A percentile compares a stretch with the other conserved stretches of the same genome.
Evolutionary conservation across 23 red algal genomes (phyloP).

Genomic region (Rhodosorus marinus): DNA sequence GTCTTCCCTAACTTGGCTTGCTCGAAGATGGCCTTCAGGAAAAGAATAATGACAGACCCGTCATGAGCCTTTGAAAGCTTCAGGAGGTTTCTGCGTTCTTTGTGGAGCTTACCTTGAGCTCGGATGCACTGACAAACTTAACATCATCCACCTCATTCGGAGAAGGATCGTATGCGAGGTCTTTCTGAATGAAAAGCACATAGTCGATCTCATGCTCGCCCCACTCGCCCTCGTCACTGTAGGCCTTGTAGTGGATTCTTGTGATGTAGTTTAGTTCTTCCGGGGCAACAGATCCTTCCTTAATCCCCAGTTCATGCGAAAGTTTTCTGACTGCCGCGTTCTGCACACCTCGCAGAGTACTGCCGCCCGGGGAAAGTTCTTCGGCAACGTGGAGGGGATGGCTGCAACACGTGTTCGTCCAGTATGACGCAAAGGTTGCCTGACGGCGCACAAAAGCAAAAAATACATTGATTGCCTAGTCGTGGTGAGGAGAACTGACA

Average conservation of each 20-base stretch:
- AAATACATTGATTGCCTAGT: no score
- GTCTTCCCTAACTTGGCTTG: no score
- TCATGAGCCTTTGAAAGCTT: no score
- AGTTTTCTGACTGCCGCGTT: constrained; percentile 77
- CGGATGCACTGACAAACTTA: constrained; percentile 2
- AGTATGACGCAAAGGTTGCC: constrained; percentile 78
- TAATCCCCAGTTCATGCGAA: constrained; percentile 70
- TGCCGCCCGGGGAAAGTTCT: constrained; percentile 17
- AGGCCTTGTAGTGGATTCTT: constrained; percentile 66
- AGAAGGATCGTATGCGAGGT: constrained; percentile 19
- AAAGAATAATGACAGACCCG: no score
- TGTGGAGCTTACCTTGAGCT: background rate
- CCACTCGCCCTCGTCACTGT: constrained; percentile 36
- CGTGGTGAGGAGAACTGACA: no score
- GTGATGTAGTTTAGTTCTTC: constrained; percentile 66
- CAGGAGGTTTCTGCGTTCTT: background rate
- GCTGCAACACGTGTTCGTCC: constrained; percentile 91
- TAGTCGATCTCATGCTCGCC: constrained; percentile 98
- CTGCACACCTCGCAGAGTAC: constrained; percentile 31
- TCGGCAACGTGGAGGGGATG: constrained; percentile 46
- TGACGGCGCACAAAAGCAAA: no score
- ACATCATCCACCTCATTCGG: constrained; percentile 49
- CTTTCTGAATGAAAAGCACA: constrained; percentile 29
- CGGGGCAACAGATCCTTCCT: background rate
- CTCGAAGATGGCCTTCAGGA: no score